Conservation (phyloP, 495 filamentous ascomycete genomes). For the Cercophora newfieldiana region DNA sequence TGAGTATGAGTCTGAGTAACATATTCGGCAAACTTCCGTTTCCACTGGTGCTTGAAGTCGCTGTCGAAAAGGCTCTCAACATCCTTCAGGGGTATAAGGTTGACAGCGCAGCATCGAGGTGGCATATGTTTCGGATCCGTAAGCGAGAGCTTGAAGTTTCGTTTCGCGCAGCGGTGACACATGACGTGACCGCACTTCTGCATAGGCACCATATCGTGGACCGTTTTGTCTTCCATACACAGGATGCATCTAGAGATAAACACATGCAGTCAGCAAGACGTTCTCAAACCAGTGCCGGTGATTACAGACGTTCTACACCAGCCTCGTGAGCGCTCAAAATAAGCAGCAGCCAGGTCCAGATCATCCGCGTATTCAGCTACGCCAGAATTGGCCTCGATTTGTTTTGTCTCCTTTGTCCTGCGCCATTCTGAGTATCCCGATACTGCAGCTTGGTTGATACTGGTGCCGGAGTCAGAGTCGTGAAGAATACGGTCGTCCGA, state of each 20-base stretch:
- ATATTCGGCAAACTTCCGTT: constrained; percentile 73
- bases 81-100: constrained; percentile 71
- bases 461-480: too few relatives aligned
- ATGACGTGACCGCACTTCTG: constrained; percentile 75
- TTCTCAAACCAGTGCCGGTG: background rate
- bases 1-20: too few relatives aligned
- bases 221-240: constrained; percentile 62
- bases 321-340: too few relatives aligned
- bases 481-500: too few relatives aligned
- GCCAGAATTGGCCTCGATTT: too few relatives aligned
- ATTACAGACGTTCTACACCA: constrained; percentile 41
- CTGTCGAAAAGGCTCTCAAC: constrained; percentile 70
- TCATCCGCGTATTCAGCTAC: too few relatives aligned
- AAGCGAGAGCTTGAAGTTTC: constrained; percentile 69
- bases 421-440: too few relatives aligned
- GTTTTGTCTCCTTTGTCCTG: too few relatives aligned
- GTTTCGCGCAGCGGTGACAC: constrained; percentile 72
- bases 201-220: constrained; percentile 61
- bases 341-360: too few relatives aligned
- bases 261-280: constrained; percentile 23
- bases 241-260: constrained; percentile 67
- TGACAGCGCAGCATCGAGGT: constrained; percentile 70
- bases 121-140: constrained; percentile 78
- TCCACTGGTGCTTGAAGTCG: constrained; percentile 75
- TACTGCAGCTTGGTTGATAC: too few relatives aligned